Evolutionary conservation across 1,139 yeast genomes (phyloP), one percentile per base, ranked within the genome.

Genomic region (Saccharomyces uvarum): DNA sequence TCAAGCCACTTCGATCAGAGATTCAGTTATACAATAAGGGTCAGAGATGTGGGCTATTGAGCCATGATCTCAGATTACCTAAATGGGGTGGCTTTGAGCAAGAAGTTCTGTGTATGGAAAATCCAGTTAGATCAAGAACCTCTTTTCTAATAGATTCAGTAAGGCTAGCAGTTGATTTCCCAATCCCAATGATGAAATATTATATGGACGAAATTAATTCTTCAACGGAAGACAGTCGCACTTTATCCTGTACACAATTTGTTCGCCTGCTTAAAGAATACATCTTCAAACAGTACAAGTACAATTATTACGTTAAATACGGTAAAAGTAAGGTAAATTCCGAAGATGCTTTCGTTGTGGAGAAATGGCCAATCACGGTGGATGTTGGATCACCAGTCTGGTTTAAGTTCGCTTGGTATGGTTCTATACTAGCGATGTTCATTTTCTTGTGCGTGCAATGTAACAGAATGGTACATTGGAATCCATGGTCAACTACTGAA

Each of bases 71-170:
- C 6, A 77, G 74, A 60, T 72, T 88, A 47, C 95, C 95, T 3
- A 75, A 75, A 1, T 85, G 90, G 89, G 95, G 83, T 0, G 75
- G 75, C 59, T 74, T 75, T 33, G 95, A 86, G 63, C 83, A 83
- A 67, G 96, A 89, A 71, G 88, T 88, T 2, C 71, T 86, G 24
- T 89, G 96, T 69, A 78, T 86, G 38, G 79, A 80, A 47, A 79
- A 78, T 38, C 89, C 95, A 11, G 79, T 79, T 2, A 69, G 75
- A 38, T 77, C 79, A 11, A 79, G 82, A 61, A 75, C 91, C 0
- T 69, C 79, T 49, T 88, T 95, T 84, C 79, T 75, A 60, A 74
- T 88, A 51, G 95, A 87, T 14, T 42, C 38, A 5, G 47, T 50
- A n/a, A 21, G 21, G 8, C n/a, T 16, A 14, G 29, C 48, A 47